These are phyloP conservation scores for Centella asiatica DNA, from an alignment of 129 eudicot species.

Conservation along the genomic window DNA sequence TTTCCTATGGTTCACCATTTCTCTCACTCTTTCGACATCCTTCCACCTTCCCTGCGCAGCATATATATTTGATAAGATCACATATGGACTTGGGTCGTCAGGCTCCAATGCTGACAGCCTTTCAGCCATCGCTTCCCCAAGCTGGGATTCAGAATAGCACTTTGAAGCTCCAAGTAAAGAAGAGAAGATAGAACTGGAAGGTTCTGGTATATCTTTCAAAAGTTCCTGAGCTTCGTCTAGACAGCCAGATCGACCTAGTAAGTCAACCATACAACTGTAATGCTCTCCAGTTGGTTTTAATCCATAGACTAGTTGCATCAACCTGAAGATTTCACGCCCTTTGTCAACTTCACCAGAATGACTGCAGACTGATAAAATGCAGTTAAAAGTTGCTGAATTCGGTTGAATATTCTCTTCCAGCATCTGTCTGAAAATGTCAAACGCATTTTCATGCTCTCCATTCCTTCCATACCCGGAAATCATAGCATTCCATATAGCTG, in stretches of 20 bases:
- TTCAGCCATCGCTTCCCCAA: slow-evolving; percentile 57
- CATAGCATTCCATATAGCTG: slow-evolving; percentile 89
- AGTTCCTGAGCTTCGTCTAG: slow-evolving; percentile 58
- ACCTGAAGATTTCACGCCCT: slow-evolving; percentile 44
- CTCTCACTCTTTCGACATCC: slow-evolving; percentile 54
- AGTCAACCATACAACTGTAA: slow-evolving; percentile 53
- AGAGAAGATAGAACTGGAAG: slow-evolving; percentile 43
- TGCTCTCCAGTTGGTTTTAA: slow-evolving; percentile 38
- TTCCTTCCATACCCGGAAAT: slow-evolving; percentile 83
- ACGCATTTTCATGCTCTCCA: slow-evolving; percentile 55
- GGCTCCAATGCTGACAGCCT: slow-evolving; percentile 50
- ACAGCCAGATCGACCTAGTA: slow-evolving; percentile 62
- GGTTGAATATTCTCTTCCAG: slow-evolving; percentile 40
- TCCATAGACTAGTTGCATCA: slow-evolving; percentile 44
- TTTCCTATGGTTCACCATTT: slow-evolving; percentile 34
- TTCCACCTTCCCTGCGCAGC: slow-evolving; percentile 71
- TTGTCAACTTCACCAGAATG: slow-evolving; percentile 50
- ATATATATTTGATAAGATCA: slow-evolving; percentile 58
- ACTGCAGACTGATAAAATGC: slow-evolving; percentile 68
- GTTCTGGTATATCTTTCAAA: slow-evolving; percentile 34
- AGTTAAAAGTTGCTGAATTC: slow-evolving; percentile 48
- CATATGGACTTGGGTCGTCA: slow-evolving; percentile 42
- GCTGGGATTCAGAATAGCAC: slow-evolving; percentile 38
- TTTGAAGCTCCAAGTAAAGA: slow-evolving; percentile 66
- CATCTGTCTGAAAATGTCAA: slow-evolving; percentile 59